Evolutionary conservation across 2,329 filamentous ascomycete species (phyloP).

Genomic region (Neoarthrinium moseri): DNA sequence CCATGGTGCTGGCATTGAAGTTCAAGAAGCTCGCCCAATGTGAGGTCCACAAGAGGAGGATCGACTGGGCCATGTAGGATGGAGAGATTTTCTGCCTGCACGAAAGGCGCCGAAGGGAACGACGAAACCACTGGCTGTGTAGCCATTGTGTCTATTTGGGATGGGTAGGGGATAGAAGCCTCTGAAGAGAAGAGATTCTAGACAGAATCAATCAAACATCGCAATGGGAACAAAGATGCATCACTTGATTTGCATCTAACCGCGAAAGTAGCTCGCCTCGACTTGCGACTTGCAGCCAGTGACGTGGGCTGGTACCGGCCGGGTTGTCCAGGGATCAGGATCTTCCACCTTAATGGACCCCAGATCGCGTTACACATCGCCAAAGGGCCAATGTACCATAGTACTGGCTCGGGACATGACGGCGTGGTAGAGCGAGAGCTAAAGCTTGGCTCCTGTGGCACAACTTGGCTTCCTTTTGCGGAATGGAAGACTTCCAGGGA

Average conservation of each 20-base stretch:
- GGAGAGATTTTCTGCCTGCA: conserved; percentile 43
- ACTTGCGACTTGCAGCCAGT: neutral
- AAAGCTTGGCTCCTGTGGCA: conserved; percentile 1
- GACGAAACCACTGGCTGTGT: conserved; percentile 19
- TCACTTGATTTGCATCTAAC: neutral
- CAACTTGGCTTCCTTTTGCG: too few relatives aligned
- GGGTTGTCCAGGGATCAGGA: neutral
- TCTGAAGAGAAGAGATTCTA: neutral
- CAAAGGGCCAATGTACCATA: neutral
- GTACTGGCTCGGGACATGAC: neutral
- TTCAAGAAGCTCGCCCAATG: conserved; percentile 69
- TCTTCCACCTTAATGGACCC: neutral
- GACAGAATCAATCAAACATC: neutral
- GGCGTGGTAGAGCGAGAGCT: neutral
- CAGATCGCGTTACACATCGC: neutral
- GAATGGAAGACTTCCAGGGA: too few relatives aligned
- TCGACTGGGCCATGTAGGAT: conserved; percentile 68
- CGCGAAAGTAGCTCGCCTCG: too few relatives aligned
- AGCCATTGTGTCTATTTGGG: conserved; percentile 19
- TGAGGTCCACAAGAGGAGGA: conserved; percentile 69
- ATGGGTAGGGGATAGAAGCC: neutral
- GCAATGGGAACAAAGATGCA: neutral
- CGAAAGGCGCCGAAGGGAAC: conserved; percentile 13
- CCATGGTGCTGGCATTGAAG: conserved; percentile 67
- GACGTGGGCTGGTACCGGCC: neutral